Percentiles rank a stretch among this genome's conserved stretches.
Evolutionary conservation across 257 asterid genomes (phyloP).

Genomic region (Misopates orontium): DNA sequence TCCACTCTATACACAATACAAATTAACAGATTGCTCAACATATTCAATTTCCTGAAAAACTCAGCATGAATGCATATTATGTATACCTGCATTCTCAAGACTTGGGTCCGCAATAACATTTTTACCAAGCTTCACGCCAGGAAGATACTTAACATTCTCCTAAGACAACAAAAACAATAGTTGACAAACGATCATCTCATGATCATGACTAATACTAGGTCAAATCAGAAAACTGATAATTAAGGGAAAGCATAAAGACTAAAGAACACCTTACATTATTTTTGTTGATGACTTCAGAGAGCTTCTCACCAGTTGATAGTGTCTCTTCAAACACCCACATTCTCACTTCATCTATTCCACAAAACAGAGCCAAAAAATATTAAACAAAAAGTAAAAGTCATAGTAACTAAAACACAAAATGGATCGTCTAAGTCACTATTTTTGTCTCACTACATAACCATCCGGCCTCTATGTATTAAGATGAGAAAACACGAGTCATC

Average conservation of each 20-base stretch:
- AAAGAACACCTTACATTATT: constrained; percentile 39
- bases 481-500: too few relatives aligned
- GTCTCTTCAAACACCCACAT: constrained; percentile 73
- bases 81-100: constrained; percentile 81
- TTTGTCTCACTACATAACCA: too few relatives aligned
- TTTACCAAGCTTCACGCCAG: constrained; percentile 76
- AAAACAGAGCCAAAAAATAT: too few relatives aligned
- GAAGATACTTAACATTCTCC: constrained; percentile 90
- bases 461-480: too few relatives aligned
- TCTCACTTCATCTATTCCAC: constrained; percentile 50
- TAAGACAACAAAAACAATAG: constrained; percentile 10
- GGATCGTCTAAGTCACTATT: too few relatives aligned
- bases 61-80: neutral
- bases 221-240: too few relatives aligned
- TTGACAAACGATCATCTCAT: neutral
- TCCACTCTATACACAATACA: neutral
- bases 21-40: neutral
- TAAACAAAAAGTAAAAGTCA: too few relatives aligned
- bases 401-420: too few relatives aligned
- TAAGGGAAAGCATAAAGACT: neutral
- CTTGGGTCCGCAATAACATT: constrained; percentile 79
- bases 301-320: constrained; percentile 52
- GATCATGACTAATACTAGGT: too few relatives aligned
- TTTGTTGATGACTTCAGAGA: constrained; percentile 50
- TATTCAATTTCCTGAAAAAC: neutral